phyloP scores from a whole-genome alignment of 306 rosid species.

The Glycine tomentella region DNA sequence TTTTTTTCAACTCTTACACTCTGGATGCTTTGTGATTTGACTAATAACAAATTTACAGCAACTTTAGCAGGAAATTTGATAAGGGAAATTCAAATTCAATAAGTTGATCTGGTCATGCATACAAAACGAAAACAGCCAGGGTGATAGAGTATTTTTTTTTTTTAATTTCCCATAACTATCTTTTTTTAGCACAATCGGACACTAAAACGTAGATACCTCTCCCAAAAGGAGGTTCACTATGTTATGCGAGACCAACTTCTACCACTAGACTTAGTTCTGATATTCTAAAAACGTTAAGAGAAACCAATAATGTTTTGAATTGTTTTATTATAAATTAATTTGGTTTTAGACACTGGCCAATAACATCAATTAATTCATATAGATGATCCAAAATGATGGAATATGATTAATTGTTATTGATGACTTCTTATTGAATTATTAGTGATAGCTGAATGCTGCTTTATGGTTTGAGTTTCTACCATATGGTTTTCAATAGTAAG shows the following conservation, averaged over 20 bases:
- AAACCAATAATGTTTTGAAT: constrained; percentile 5
- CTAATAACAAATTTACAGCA: constrained; percentile 10
- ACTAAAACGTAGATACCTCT: no score
- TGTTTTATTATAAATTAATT: background rate
- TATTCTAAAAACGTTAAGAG: no score
- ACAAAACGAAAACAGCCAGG: background rate
- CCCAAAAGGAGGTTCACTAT: no score
- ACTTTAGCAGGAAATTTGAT: background rate
- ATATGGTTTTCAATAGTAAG: background rate
- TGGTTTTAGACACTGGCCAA: background rate
- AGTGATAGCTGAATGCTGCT: background rate
- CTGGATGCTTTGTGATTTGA: constrained; percentile 6
- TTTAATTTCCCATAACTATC: no score
- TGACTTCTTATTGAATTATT: constrained; percentile 9
- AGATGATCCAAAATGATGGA: background rate
- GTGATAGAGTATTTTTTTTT: no score
- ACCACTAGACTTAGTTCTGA: no score
- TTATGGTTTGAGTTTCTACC: constrained; percentile 25
- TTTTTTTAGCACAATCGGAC: no score
- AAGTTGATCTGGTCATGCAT: constrained; percentile 4
- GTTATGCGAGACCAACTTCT: no score
- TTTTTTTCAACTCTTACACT: constrained; percentile 39
- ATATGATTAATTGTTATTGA: constrained; percentile 18
- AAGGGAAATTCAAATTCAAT: background rate
- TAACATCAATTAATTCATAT: background rate